Evolutionary conservation across 441 rosid genomes (phyloP), one percentile per base, ranked within the genome.

Genomic region (Daphne laureola): DNA sequence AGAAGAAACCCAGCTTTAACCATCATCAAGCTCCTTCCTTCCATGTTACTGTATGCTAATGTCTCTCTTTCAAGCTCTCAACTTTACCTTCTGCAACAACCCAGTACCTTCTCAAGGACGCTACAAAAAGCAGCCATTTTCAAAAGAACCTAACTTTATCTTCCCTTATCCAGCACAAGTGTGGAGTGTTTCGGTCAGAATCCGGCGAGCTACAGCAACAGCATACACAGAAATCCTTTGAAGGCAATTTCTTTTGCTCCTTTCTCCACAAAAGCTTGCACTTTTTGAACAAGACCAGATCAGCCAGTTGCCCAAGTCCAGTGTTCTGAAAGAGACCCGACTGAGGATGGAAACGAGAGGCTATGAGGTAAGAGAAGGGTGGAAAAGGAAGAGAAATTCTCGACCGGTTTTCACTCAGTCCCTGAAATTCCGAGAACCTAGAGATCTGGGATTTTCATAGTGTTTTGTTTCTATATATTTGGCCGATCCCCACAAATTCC

Each of bases 361-460:
- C 25, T 21, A 58, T 23, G 66, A 68, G 72, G 61, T 46, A 58
- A 58, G 68, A 67, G 43, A 66, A 66, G 59, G 59, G 41, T 46
- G 43, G 38, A 48, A 65, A 16, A 52, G 57, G 56, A 57, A 51
- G 58, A 59, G 75, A 81, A 65, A 70, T 82, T 81, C 71, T 72
- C 61, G 74, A 70, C 51, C 62, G 65, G 67, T 61, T 44, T 64
- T 54, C 59, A 67, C 58, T 58, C 59, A 67, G 62, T 58, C 59
- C 68, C 66, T 57, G 73, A 73, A 82, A 74, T 77, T 78, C 80
- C 67, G 76, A 82, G 85, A 80, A 74, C 78, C 87, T 84, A 72
- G 97, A 87, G 97, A 90, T 90, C 90, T 84, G 90, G 61, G 75
- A 80, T 75, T 58, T 53, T 31, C 38, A 38, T 17, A 54, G 52